Evolutionary conservation across 306 rosid species (phyloP).

Genomic region (Potentilla sterilis): DNA sequence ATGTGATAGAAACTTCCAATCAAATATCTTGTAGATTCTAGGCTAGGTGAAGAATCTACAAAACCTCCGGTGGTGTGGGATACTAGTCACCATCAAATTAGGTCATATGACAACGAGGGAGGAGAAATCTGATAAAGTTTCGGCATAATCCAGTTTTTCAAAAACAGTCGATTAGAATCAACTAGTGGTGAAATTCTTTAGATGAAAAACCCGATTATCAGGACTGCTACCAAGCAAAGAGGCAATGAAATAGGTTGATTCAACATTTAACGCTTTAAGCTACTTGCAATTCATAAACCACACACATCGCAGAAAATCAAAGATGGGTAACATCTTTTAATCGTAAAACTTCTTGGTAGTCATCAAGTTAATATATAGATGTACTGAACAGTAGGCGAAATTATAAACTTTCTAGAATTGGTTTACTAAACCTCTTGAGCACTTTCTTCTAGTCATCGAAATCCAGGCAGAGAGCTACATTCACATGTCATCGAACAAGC

Average conservation of each 20-base stretch:
- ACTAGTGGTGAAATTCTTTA: too few relatives aligned
- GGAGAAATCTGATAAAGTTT: background rate
- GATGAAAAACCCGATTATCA: too few relatives aligned
- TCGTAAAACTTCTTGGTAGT: too few relatives aligned
- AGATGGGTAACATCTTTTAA: background rate
- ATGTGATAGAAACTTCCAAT: background rate
- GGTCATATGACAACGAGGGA: background rate
- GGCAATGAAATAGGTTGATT: background rate
- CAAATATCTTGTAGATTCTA: background rate
- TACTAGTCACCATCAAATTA: background rate
- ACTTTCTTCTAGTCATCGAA: conserved; percentile 29
- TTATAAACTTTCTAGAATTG: background rate
- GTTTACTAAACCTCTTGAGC: too few relatives aligned
- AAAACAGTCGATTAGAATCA: too few relatives aligned
- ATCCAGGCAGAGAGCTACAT: too few relatives aligned
- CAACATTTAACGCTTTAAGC: background rate
- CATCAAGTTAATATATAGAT: background rate
- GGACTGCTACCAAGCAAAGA: background rate
- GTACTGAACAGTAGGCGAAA: background rate
- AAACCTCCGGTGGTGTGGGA: background rate
- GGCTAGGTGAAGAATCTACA: background rate
- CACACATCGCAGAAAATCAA: background rate
- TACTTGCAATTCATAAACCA: background rate
- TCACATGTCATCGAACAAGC: conserved; percentile 37
- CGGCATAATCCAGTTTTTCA: background rate